A percentile compares a stretch with the other conserved stretches of the same genome.
These are phyloP conservation scores for Sphaerulina populicola DNA, from an alignment of 2,329 filamentous ascomycete genomes.

Conservation along the genomic window DNA sequence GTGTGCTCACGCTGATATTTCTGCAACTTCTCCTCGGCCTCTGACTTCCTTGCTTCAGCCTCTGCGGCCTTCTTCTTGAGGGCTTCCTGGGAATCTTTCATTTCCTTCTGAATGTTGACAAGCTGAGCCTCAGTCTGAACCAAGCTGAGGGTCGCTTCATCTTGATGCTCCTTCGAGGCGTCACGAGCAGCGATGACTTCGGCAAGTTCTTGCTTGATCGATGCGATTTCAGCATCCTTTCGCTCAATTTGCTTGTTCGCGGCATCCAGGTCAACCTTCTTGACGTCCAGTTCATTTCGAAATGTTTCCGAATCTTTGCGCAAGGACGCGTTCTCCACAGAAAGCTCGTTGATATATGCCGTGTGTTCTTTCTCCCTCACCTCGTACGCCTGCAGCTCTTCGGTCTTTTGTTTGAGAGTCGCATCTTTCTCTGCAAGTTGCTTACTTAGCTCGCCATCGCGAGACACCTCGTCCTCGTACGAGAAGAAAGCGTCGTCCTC, in stretches of 20 bases:
- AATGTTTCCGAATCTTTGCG: slow-evolving; percentile 9
- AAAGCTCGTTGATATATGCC: slow-evolving; percentile 62
- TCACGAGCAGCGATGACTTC: slow-evolving; percentile 33
- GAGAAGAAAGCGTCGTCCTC: slow-evolving; percentile 72
- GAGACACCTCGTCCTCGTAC: slow-evolving; percentile 63
- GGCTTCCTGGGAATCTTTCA: slow-evolving; percentile 28
- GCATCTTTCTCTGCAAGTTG: slow-evolving; percentile 54
- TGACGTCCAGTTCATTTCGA: slow-evolving; percentile 8
- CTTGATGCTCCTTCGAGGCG: slow-evolving; percentile 35
- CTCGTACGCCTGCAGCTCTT: slow-evolving; percentile 51
- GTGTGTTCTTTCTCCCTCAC: slow-evolving; percentile 21
- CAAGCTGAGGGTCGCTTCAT: slow-evolving; percentile 33
- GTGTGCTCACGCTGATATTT: slow-evolving; percentile 39
- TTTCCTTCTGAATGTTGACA: slow-evolving; percentile 50
- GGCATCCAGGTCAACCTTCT: slow-evolving; percentile 9
- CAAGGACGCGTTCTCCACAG: slow-evolving; percentile 54
- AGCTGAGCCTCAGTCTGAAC: slow-evolving; percentile 35
- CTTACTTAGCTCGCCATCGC: slow-evolving; percentile 53
- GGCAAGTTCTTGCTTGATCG: slow-evolving; percentile 38
- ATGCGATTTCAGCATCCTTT: slow-evolving; percentile 27
- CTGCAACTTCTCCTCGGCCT: slow-evolving; percentile 29
- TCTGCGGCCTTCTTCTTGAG: slow-evolving; percentile 36
- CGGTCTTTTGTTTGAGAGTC: slow-evolving; percentile 59
- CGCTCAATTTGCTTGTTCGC: slow-evolving; percentile 10
- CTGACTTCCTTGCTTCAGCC: slow-evolving; percentile 16